Evolutionary conservation across 1,284 basidiomycete genomes (phyloP), one percentile per base, ranked within the genome.

Genomic region (Heliocybe sulcata): DNA sequence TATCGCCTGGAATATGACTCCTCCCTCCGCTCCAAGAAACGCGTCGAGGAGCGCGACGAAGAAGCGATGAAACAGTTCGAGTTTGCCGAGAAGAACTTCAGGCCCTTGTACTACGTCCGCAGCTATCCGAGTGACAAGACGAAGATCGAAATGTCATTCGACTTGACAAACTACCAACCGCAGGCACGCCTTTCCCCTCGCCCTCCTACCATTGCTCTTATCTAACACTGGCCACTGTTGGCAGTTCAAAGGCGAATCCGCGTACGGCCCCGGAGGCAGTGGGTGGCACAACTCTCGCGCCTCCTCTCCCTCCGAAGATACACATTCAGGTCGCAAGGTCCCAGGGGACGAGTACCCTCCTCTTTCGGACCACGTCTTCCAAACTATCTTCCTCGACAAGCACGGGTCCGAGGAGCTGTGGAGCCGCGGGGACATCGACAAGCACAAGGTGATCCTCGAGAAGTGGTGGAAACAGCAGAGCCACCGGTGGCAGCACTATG

Each of bases 381-480:
- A 84, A 67, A 84, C 82, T 10, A 83, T 85, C 61, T 84, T 83
- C 65, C 71, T 84, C 20, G 79, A 85, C 64, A 70, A 73, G 31
- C 71, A 77, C 27, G 72, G 76, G 25, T 74, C 72, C 35, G 66
- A 72, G 47, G 54, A 75, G 2, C 65, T 75, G 35, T 85, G 82
- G 82, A 80, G 78, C 1, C 72, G 73, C 57, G 67, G 68, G 45
- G 80, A 82, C 53, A 81, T 85, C 55, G 60, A 67, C 10, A 65
- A 70, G 31, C 71, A 77, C 50, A 77, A 79, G 64, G 69, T 77
- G 54, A 79, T 83, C 48, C 60, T 71, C 57, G 72, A 81, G 61
- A 81, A 80, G 62, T 81, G 79, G 80, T 82, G 80, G 81, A 82
- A 82, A 64, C 80, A 82, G 62, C 79, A 81, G 62, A 76, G 74